phyloP scores from a whole-genome alignment of 2,329 filamentous ascomycete genomes.

The Anisogramma anomala region DNA sequence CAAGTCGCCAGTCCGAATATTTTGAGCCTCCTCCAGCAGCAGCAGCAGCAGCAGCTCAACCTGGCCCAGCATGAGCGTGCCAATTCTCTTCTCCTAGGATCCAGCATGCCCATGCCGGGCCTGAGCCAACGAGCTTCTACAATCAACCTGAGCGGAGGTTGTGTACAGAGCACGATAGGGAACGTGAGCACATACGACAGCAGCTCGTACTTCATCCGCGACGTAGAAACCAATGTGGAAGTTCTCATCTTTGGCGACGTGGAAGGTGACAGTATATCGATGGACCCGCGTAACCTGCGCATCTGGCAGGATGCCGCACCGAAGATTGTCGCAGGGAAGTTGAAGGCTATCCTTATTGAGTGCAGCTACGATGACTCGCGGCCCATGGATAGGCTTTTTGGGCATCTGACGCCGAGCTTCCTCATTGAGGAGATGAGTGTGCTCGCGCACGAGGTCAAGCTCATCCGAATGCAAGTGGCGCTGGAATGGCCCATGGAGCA shows the following conservation, averaged over 20 bases:
- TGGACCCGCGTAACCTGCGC: conserved; percentile 66
- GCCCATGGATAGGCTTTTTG: conserved; percentile 67
- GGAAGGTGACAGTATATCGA: conserved; percentile 77
- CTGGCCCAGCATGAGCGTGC: conserved; percentile 16
- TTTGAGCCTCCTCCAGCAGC: conserved; percentile 16
- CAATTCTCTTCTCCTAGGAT: conserved; percentile 7
- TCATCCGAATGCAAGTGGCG: conserved; percentile 30
- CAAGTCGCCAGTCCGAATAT: conserved; percentile 18
- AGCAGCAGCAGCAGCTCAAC: conserved; percentile 16
- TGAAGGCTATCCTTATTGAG: conserved; percentile 85
- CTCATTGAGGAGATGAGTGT: conserved; percentile 65
- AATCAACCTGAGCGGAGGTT: conserved; percentile 2
- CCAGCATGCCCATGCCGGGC: background rate
- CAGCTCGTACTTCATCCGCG: conserved; percentile 86
- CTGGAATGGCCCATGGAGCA: conserved; percentile 4
- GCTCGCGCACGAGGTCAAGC: conserved; percentile 60
- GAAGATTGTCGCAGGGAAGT: conserved; percentile 60
- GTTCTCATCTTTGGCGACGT: conserved; percentile 93
- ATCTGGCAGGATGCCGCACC: conserved; percentile 85
- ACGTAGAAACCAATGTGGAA: conserved; percentile 57
- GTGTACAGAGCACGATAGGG: conserved; percentile 28
- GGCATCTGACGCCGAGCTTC: conserved; percentile 76
- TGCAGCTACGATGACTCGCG: conserved; percentile 84
- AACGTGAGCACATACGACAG: conserved; percentile 67
- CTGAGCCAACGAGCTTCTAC: conserved; percentile 1